Evolutionary conservation across 257 asterid species (phyloP).

Genomic region (Salvia miltiorrhiza): DNA sequence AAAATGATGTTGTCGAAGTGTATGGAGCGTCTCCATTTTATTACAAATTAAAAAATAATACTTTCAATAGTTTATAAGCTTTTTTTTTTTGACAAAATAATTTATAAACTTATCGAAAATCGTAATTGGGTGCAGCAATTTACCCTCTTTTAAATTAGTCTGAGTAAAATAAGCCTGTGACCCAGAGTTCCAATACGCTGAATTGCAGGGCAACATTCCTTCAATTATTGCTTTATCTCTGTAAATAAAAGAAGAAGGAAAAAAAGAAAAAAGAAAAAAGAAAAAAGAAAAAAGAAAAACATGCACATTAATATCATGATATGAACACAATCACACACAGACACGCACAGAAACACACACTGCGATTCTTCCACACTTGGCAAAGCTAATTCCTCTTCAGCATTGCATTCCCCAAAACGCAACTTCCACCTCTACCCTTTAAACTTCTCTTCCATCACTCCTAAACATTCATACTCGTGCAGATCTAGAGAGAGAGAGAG

Average conservation of each 20-base stretch:
- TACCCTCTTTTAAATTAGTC: too few species aligned
- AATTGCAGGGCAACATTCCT: constrained; percentile 1
- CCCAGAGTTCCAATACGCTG: not conserved
- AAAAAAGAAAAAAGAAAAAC: not conserved
- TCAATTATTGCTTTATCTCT: constrained; percentile 16
- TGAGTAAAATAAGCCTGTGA: not conserved
- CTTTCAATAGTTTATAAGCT: too few species aligned
- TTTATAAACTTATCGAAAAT: too few species aligned
- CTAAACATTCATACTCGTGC: not conserved
- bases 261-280: not conserved
- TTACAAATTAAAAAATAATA: too few species aligned
- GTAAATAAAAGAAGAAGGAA: not conserved
- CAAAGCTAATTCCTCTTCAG: constrained; percentile 45
- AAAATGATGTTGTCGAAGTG: too few species aligned
- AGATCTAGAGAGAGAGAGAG: not conserved
- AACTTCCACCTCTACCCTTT: constrained; percentile 14
- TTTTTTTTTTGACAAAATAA: too few species aligned
- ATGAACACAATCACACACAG: constrained; percentile 13
- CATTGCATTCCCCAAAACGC: constrained; percentile 31
- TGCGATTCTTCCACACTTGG: constrained; percentile 35
- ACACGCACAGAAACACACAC: constrained; percentile 13
- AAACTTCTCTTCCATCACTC: not conserved
- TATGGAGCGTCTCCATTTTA: too few species aligned
- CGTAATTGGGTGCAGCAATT: too few species aligned
- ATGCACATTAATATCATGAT: constrained; percentile 19